Evolutionary conservation across 78 protist genomes (phyloP), one percentile per base, ranked within the genome.

Genomic region (Planoprotostelium fungivorum): DNA sequence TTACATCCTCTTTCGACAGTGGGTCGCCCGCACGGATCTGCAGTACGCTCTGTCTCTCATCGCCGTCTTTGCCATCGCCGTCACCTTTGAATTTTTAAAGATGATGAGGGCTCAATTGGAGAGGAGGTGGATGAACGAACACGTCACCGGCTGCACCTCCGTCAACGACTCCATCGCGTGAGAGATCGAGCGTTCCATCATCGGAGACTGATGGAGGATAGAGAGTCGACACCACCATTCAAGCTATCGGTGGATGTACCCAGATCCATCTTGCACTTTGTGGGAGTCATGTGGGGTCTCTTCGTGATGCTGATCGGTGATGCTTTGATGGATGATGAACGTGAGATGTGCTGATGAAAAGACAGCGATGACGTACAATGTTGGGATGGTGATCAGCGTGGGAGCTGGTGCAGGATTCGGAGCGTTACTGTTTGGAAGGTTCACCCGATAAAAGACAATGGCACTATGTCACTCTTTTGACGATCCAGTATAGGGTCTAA

Each of bases 11-110:
- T 91, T 91, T 31, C 36, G 89, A 36, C 25, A 38, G 0, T 91
- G 94, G 94, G 91, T 91, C 0, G 90, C 94, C 36, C 39, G 94
- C 39, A 84, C 94, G 36, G 35, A 36, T 25, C n/a, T 83, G 29
- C 94, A 91, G 84, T 91, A 84, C 86, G 90, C 90, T n/a, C 90
- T 89, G 0, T 84, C 38, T 34, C 86, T 90, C 91, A 86, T 91
- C 37, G 88, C 86, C 28, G 73, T 84, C 63, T 91, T 91, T 84
- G 86, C 87, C 85, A 63, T 84, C 73, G 90, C 94, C 38, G 87
- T 91, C 35, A 0, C 87, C 34, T 88, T 84, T 28, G 94, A 91
- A 35, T 35, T 37, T 0, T 87, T 86, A 35, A 91, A 88, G 86
- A 83, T 91, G 36, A 36, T 84, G 34, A 37, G 94, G 23, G 5